Percentiles rank a stretch among this genome's conserved stretches.
These are phyloP conservation scores for Ophiosphaerella herpotricha DNA, from an alignment of 2,329 filamentous ascomycete species.

Conservation along the genomic window DNA sequence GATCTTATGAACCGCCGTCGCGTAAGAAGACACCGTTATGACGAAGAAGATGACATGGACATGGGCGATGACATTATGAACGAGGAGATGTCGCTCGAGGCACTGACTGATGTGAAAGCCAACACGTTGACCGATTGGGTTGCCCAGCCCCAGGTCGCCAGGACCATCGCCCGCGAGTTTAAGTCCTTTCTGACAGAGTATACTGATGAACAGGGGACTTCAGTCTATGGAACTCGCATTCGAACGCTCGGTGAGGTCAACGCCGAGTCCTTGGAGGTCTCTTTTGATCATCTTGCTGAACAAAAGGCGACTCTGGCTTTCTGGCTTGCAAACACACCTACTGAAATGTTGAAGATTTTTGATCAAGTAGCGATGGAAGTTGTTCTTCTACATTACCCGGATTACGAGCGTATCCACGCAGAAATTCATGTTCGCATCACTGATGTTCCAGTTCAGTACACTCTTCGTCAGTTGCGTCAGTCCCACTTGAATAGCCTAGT, in stretches of 20 bases:
- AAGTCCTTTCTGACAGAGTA: constrained; percentile 97
- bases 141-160: constrained; percentile 82
- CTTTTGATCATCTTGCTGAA: constrained; percentile 86
- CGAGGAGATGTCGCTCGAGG: constrained; percentile 90
- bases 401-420: constrained; percentile 96
- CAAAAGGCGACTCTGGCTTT: constrained; percentile 94
- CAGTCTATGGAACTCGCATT: constrained; percentile 93
- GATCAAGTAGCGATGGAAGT: constrained; percentile 97
- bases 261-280: constrained; percentile 93
- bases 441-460: constrained; percentile 92
- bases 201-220: constrained; percentile 84
- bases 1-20: constrained; percentile 86
- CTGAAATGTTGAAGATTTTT: constrained; percentile 95
- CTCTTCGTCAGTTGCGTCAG: constrained; percentile 90
- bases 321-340: constrained; percentile 92
- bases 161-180: constrained; percentile 94
- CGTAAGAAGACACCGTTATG: constrained; percentile 84
- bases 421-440: constrained; percentile 98
- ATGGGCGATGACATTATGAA: constrained; percentile 95
- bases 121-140: constrained; percentile 95
- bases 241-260: constrained; percentile 96
- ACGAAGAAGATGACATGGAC: constrained; percentile 89
- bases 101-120: constrained; percentile 89
- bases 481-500: constrained; percentile 95
- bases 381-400: constrained; percentile 91